Percentiles rank a stretch among this genome's conserved stretches.
These are phyloP conservation scores for Flueggea neowawraea DNA, from an alignment of 441 rosid species.

Conservation along the genomic window DNA sequence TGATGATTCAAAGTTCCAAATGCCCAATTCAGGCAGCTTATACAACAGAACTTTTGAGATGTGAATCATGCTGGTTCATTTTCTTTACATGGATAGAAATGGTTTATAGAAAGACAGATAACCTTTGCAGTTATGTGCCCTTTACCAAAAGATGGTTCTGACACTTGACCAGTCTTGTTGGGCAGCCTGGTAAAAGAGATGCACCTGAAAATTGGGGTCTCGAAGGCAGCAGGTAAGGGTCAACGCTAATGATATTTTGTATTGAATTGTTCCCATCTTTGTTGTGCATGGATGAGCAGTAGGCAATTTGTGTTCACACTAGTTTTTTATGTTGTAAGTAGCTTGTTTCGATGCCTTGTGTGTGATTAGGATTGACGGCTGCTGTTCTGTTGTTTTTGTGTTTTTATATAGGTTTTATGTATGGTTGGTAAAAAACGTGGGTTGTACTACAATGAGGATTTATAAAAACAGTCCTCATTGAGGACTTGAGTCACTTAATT, in stretches of 20 bases:
- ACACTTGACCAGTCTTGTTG: conserved; percentile 25
- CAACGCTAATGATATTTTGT: background rate
- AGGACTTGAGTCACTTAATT: no score
- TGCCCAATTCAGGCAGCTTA: conserved; percentile 68
- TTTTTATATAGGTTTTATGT: no score
- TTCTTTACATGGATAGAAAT: conserved; percentile 20
- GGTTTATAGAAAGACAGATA: conserved; percentile 16
- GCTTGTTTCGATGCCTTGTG: no score
- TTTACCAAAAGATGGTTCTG: conserved; percentile 22
- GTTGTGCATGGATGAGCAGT: background rate
- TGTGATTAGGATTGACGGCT: no score
- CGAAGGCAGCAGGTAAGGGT: conserved; percentile 34
- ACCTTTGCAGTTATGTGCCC: conserved; percentile 14
- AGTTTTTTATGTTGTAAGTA: no score
- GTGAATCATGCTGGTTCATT: conserved; percentile 34
- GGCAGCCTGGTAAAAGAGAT: conserved; percentile 35
- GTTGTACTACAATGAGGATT: no score
- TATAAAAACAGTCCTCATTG: no score
- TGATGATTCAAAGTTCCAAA: conserved; percentile 73
- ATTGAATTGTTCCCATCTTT: background rate
- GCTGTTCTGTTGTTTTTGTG: no score
- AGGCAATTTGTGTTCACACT: no score
- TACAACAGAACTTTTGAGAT: conserved; percentile 80
- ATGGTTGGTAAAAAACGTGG: no score
- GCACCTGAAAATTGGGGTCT: conserved; percentile 31